Conservation (phyloP, 495 filamentous ascomycete species). For the Parachaetomium inaequale region DNA sequence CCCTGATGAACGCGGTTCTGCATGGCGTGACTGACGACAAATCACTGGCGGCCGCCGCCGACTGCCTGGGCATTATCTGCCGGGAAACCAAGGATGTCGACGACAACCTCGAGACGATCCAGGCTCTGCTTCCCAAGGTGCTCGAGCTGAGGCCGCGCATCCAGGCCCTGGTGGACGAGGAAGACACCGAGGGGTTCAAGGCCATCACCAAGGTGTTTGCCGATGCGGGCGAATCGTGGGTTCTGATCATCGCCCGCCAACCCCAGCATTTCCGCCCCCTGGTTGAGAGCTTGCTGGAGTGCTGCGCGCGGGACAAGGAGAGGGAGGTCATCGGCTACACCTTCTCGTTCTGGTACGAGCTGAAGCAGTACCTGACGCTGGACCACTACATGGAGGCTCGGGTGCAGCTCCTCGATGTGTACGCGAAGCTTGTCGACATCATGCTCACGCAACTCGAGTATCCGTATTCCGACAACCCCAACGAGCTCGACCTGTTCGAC, state of each 20-base stretch:
- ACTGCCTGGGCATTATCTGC: slow-evolving; percentile 88
- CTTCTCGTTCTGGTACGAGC: slow-evolving; percentile 96
- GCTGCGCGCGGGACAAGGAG: slow-evolving; percentile 79
- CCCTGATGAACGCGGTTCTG: slow-evolving; percentile 76
- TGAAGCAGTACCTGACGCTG: slow-evolving; percentile 91
- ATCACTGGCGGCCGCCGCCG: slow-evolving; percentile 86
- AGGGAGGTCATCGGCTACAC: slow-evolving; percentile 86
- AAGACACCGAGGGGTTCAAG: slow-evolving; percentile 84
- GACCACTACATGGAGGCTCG: slow-evolving; percentile 85
- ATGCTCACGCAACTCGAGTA: slow-evolving; percentile 91
- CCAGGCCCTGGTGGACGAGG: slow-evolving; percentile 64
- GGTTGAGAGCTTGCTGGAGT: slow-evolving; percentile 87
- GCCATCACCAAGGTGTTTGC: slow-evolving; percentile 85
- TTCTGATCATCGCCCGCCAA: slow-evolving; percentile 78
- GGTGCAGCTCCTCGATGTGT: slow-evolving; percentile 69
- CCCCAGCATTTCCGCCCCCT: slow-evolving; percentile 77
- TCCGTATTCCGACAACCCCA: slow-evolving; percentile 67
- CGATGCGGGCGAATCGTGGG: slow-evolving; percentile 93
- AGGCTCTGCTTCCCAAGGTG: slow-evolving; percentile 77
- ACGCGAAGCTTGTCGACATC: slow-evolving; percentile 83
- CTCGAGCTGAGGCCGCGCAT: slow-evolving; percentile 79
- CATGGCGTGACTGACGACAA: slow-evolving; percentile 67
- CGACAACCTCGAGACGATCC: slow-evolving; percentile 74
- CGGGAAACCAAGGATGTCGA: slow-evolving; percentile 92
- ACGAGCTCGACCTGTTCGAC: slow-evolving; percentile 83